phyloP scores from a whole-genome alignment of 768 basidiomycete species.

The Suillus brevipes region DNA sequence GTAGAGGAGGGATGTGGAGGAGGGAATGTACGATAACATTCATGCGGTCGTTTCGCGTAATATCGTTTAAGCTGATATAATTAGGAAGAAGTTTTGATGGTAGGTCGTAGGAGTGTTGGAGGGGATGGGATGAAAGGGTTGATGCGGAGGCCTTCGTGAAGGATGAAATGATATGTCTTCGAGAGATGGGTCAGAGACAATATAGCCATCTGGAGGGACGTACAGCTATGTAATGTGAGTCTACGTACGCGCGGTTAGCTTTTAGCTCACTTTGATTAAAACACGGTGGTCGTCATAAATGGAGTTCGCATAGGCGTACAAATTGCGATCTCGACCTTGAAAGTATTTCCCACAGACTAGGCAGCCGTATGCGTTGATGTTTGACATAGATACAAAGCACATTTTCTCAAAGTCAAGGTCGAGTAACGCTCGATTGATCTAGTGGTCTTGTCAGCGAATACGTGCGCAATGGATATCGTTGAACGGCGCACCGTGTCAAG shows the following conservation, averaged over 20 bases:
- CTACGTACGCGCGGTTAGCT: background rate
- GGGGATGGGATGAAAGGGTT: conserved; percentile 55
- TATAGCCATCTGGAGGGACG: conserved; percentile 95
- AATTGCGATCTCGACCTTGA: conserved; percentile 91
- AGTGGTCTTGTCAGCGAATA: conserved; percentile 10
- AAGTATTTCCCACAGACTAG: conserved; percentile 99
- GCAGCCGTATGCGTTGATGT: conserved; percentile 98
- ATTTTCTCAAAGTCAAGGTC: conserved; percentile 99
- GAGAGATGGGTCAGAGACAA: conserved; percentile 92
- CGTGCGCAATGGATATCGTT: conserved; percentile 12
- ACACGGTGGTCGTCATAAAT: conserved; percentile 99
- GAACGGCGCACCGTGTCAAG: conserved; percentile 78
- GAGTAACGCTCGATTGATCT: conserved; percentile 89
- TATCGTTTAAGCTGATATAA: conserved; percentile 96
- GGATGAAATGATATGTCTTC: conserved; percentile 90
- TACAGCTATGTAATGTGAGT: conserved; percentile 64
- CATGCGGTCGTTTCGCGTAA: conserved; percentile 96
- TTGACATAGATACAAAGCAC: conserved; percentile 93
- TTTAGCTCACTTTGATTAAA: conserved; percentile 80
- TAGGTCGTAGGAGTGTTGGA: conserved; percentile 84
- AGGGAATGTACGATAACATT: conserved; percentile 95
- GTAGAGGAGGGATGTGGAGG: conserved; percentile 86
- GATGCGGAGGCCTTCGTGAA: conserved; percentile 66
- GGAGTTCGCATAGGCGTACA: conserved; percentile 95
- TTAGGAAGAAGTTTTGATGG: conserved; percentile 77